Conservation (phyloP, 345 rosid genomes). For the Eucalyptus pauciflora region DNA sequence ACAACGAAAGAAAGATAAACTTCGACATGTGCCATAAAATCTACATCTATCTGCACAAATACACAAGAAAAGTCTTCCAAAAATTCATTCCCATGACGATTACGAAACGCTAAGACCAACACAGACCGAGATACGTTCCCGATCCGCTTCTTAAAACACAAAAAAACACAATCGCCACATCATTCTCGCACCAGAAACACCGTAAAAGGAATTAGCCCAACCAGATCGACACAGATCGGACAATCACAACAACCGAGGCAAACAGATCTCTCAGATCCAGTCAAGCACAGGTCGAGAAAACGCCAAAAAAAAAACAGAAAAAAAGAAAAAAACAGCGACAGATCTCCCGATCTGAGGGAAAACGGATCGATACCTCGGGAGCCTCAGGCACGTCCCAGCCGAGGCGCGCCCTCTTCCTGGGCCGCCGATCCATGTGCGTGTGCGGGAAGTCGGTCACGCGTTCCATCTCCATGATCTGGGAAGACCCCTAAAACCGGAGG, state of each 20-base stretch:
- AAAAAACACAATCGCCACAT: background rate
- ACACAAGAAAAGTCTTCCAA: background rate
- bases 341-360: background rate
- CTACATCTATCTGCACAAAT: background rate
- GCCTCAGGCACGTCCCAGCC: slow-evolving; percentile 81
- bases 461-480: slow-evolving; percentile 71
- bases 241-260: background rate
- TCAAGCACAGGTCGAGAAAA: background rate
- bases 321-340: background rate
- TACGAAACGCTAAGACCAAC: background rate
- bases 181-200: background rate
- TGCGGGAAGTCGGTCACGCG: slow-evolving; percentile 64
- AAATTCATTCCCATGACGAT: background rate
- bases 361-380: slow-evolving; percentile 38
- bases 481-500: background rate
- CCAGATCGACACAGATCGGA: background rate
- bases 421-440: slow-evolving; percentile 67
- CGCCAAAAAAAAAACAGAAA: background rate
- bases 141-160: background rate
- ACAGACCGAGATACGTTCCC: background rate
- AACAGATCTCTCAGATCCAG: background rate
- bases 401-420: slow-evolving; percentile 78
- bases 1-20: background rate
- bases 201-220: background rate
- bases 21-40: background rate